phyloP scores from a whole-genome alignment of 192 early-diverging fungal genomes.

The Cladochytrium replicatum region DNA sequence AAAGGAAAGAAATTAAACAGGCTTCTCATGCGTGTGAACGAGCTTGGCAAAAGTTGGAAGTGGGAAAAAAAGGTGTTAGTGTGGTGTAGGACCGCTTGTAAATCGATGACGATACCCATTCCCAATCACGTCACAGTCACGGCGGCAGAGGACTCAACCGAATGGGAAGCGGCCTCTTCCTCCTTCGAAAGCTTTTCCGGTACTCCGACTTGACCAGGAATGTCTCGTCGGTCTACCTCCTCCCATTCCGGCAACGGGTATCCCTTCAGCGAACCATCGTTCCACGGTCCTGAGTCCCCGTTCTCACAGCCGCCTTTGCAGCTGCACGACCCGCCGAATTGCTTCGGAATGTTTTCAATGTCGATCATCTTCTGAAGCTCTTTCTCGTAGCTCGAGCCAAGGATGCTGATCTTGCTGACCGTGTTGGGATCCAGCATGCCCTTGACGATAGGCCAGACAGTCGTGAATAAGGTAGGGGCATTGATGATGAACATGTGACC shows the following conservation, averaged over 20 bases:
- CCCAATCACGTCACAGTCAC: too few relatives aligned
- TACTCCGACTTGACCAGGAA: too few relatives aligned
- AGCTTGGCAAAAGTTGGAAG: too few relatives aligned
- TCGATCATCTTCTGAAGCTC: conserved; percentile 37
- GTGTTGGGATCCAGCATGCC: conserved; percentile 41
- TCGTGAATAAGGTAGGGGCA: conserved; percentile 74
- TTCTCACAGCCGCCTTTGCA: conserved; percentile 36
- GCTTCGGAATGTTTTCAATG: conserved; percentile 25
- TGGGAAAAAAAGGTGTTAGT: too few relatives aligned
- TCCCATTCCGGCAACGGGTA: conserved; percentile 37
- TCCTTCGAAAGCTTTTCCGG: too few relatives aligned
- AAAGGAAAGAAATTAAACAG: too few relatives aligned
- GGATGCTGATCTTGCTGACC: conserved; percentile 40
- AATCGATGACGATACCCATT: too few relatives aligned
- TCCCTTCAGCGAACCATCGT: conserved; percentile 37
- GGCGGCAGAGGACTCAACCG: too few relatives aligned
- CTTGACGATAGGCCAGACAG: conserved; percentile 38
- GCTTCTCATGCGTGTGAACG: too few relatives aligned
- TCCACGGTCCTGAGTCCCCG: conserved; percentile 44
- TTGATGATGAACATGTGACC: conserved; percentile 90
- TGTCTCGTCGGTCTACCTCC: too few relatives aligned
- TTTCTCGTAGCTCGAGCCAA: conserved; percentile 29
- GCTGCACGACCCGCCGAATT: conserved; percentile 33
- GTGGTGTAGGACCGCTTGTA: too few relatives aligned
- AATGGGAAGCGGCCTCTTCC: too few relatives aligned